Evolutionary conservation across 1,139 yeast species (phyloP).

Genomic region (Pichia sp.): DNA sequence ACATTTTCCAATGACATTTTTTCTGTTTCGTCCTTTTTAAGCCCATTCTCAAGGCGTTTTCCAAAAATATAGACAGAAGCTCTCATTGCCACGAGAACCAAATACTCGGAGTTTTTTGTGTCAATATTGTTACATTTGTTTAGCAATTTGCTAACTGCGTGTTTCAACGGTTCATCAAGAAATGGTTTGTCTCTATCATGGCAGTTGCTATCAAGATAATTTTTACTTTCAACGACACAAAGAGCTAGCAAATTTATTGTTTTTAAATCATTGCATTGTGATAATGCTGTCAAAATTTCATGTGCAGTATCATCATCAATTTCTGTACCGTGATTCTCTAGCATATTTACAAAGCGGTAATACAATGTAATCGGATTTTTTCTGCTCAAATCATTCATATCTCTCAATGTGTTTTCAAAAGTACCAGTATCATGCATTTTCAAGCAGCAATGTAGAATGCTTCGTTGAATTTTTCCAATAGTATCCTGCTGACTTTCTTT

Average conservation of each 20-base stretch:
- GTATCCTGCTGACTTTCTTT: constrained; percentile 21
- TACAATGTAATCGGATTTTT: constrained; percentile 28
- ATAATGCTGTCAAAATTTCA: constrained; percentile 15
- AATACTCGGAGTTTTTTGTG: constrained; percentile 12
- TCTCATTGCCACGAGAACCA: constrained; percentile 26
- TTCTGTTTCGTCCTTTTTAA: neutral
- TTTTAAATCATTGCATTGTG: constrained; percentile 11
- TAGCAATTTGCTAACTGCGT: constrained; percentile 23
- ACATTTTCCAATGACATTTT: neutral
- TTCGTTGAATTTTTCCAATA: constrained; percentile 32
- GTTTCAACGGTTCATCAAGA: constrained; percentile 17
- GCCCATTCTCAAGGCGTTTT: constrained; percentile 17
- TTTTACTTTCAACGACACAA: constrained; percentile 24
- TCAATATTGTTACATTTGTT: constrained; percentile 14
- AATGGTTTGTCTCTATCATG: neutral
- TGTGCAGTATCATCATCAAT: constrained; percentile 17
- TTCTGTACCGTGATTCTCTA: constrained; percentile 18
- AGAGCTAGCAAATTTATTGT: constrained; percentile 23
- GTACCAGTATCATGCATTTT: constrained; percentile 19
- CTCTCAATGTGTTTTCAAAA: constrained; percentile 18
- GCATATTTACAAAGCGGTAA: constrained; percentile 26
- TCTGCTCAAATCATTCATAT: constrained; percentile 22
- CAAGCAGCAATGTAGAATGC: constrained; percentile 28
- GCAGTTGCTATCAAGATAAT: neutral
- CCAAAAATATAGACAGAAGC: constrained; percentile 27